These are phyloP conservation scores for Tremella mesenterica DNA, from an alignment of 768 basidiomycete genomes.

Conservation along the genomic window DNA sequence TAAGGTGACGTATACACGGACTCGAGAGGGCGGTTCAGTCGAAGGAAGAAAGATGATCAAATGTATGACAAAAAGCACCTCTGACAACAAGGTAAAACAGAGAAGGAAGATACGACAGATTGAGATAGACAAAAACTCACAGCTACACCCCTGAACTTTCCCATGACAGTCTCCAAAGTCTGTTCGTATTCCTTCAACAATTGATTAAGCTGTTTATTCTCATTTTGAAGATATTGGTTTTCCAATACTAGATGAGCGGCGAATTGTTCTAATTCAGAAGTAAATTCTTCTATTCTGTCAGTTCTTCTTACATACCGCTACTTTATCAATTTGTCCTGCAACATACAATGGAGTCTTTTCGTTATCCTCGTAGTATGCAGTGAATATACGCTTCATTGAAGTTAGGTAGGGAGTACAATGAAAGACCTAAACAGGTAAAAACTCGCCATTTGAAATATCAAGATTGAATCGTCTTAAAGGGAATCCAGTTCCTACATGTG, in stretches of 20 bases:
- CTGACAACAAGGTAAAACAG: neutral
- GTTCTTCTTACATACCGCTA: neutral
- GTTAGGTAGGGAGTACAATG: too few relatives aligned
- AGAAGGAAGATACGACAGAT: too few relatives aligned
- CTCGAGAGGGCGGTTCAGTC: too few relatives aligned
- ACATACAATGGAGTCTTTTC: too few relatives aligned
- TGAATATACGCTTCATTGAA: too few relatives aligned
- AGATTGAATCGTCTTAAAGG: slow-evolving; percentile 73
- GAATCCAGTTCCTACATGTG: slow-evolving; percentile 63
- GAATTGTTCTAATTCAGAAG: slow-evolving; percentile 80
- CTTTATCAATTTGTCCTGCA: neutral
- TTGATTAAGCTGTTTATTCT: slow-evolving; percentile 84
- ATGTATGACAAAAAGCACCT: neutral
- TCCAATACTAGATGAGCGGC: slow-evolving; percentile 87
- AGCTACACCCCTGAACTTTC: slow-evolving; percentile 84
- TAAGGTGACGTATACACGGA: too few relatives aligned
- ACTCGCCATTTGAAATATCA: slow-evolving; percentile 57
- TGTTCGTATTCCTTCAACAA: slow-evolving; percentile 89
- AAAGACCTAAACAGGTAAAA: too few relatives aligned
- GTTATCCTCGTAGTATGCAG: too few relatives aligned
- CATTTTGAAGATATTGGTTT: slow-evolving; percentile 82
- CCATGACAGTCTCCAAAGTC: slow-evolving; percentile 93
- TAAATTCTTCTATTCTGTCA: slow-evolving; percentile 63
- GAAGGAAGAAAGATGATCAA: too few relatives aligned
- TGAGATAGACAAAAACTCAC: slow-evolving; percentile 51